A percentile compares a stretch with the other conserved stretches of the same genome.
Conservation (phyloP, 179 eudicot species). For the Patellifolia procumbens region DNA sequence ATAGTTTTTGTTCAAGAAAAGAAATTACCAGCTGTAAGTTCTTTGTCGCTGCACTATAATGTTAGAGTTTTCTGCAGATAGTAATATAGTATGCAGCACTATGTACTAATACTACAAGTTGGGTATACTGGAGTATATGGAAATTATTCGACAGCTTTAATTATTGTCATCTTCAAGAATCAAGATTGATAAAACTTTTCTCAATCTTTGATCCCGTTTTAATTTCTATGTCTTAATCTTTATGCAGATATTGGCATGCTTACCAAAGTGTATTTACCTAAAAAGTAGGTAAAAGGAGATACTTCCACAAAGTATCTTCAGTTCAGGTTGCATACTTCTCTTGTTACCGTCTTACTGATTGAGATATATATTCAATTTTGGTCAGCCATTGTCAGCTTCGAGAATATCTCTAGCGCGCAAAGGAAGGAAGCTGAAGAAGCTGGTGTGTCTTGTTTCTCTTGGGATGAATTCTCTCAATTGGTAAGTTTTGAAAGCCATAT, state of each 20-base stretch:
- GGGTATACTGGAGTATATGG: not conserved
- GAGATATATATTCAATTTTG: not conserved
- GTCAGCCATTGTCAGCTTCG: constrained; percentile 87
- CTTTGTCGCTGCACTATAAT: not conserved
- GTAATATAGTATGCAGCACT: not conserved
- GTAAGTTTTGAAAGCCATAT: constrained; percentile 36
- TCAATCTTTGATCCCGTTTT: not conserved
- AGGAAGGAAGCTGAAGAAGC: constrained; percentile 68
- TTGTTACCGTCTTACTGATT: not conserved
- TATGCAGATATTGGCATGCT: constrained; percentile 74
- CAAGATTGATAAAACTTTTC: not conserved
- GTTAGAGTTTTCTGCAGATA: not conserved
- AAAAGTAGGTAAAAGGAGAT: constrained; percentile 60
- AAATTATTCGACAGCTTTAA: not conserved
- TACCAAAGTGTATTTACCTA: constrained; percentile 58
- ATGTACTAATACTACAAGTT: constrained; percentile 1
- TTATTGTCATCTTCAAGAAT: not conserved
- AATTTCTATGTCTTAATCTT: constrained; percentile 1
- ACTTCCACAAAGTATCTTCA: not conserved
- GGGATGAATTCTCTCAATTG: constrained; percentile 75
- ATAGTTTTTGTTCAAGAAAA: constrained; percentile 83
- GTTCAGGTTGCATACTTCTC: not conserved
- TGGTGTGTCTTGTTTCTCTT: constrained; percentile 77
- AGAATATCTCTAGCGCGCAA: constrained; percentile 52
- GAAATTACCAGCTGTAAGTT: constrained; percentile 70